Evolutionary conservation across 2,329 filamentous ascomycete species (phyloP).

Genomic region (Macrophomina tecta): DNA sequence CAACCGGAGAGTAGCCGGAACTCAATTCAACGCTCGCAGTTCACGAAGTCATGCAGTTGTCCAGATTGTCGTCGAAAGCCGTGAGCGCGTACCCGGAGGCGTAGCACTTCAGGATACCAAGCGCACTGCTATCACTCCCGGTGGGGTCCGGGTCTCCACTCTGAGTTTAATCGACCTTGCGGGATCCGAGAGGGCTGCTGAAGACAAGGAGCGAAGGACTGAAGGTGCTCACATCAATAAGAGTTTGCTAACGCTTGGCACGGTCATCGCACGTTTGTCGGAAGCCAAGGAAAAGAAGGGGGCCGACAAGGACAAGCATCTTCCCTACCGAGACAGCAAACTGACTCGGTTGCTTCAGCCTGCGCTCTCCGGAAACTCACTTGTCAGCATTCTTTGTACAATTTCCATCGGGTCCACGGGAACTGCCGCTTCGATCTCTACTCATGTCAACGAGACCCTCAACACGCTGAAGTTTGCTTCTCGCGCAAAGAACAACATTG

Average conservation of each 20-base stretch:
- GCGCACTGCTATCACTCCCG: constrained; percentile 61
- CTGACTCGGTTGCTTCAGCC: constrained; percentile 91
- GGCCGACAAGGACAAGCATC: constrained; percentile 83
- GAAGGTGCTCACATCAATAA: constrained; percentile 99
- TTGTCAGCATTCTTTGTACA: constrained; percentile 97
- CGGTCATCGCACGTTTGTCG: constrained; percentile 91
- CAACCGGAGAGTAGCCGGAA: constrained; percentile 87
- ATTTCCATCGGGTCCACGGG: constrained; percentile 85
- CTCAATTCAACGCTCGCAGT: constrained; percentile 95
- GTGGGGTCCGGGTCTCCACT: constrained; percentile 93
- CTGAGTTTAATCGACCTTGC: constrained; percentile 95
- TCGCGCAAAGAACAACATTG: constrained; percentile 95
- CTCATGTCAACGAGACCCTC: constrained; percentile 84
- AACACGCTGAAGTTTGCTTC: constrained; percentile 98
- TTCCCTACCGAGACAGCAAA: constrained; percentile 97
- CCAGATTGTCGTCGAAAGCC: constrained; percentile 96
- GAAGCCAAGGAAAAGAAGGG: constrained; percentile 87
- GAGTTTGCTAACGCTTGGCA: constrained; percentile 91
- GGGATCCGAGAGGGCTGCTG: constrained; percentile 93
- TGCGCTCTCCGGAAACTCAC: constrained; percentile 87
- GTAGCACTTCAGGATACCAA: constrained; percentile 50
- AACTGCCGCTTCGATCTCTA: constrained; percentile 72
- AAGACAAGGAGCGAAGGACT: constrained; percentile 89
- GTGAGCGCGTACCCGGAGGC: constrained; percentile 75
- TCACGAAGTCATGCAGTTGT: constrained; percentile 98